Evolutionary conservation across 192 early-diverging fungal species (phyloP).

Genomic region (Irineochytrium annulatum): DNA sequence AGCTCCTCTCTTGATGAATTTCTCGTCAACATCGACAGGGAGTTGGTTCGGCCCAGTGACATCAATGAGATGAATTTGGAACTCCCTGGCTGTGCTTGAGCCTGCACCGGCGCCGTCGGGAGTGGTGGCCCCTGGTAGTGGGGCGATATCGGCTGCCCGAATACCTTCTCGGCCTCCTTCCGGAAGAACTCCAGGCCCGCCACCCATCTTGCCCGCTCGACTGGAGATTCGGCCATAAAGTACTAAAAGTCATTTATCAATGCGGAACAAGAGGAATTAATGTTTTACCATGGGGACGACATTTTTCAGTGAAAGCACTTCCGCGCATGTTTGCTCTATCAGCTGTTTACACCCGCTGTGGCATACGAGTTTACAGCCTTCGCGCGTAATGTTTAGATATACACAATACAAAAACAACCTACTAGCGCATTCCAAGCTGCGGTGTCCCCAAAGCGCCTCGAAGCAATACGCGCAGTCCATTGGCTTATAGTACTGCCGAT

Average conservation of each 20-base stretch:
- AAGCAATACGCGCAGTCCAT: constrained; percentile 49
- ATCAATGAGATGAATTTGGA: too few relatives aligned
- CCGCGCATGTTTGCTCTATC: constrained; percentile 38
- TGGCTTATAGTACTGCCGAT: constrained; percentile 43
- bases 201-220: constrained; percentile 40
- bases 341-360: constrained; percentile 15
- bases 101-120: too few relatives aligned
- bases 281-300: constrained; percentile 35
- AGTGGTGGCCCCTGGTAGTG: too few relatives aligned
- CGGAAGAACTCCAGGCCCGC: constrained; percentile 34
- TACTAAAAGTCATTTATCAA: constrained; percentile 25
- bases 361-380: constrained; percentile 18
- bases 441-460: constrained; percentile 48
- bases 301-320: constrained; percentile 29
- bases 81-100: too few relatives aligned
- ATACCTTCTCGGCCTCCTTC: constrained; percentile 28
- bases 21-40: too few relatives aligned
- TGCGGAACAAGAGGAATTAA: not conserved
- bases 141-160: too few relatives aligned
- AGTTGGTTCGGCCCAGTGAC: too few relatives aligned
- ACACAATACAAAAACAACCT: constrained; percentile 12
- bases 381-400: not conserved
- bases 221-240: constrained; percentile 43
- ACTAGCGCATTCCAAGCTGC: constrained; percentile 46
- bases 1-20: too few relatives aligned